phyloP scores from a whole-genome alignment of 257 asterid species.

The Penstemon barbatus region DNA sequence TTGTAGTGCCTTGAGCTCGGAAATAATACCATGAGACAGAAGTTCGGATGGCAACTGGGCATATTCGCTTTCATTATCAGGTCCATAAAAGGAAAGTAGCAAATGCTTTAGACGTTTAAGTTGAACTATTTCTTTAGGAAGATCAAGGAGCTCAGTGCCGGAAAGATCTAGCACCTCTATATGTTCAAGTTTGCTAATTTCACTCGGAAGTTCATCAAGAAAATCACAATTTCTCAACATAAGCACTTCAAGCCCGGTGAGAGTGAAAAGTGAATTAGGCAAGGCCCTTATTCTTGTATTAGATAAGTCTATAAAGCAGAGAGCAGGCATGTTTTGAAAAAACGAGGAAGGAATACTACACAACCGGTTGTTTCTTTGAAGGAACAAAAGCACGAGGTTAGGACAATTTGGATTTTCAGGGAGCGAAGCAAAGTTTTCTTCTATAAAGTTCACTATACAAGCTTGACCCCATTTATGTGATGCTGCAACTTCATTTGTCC shows the following conservation, averaged over 20 bases:
- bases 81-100: conserved; percentile 34
- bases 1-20: conserved; percentile 28
- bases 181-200: conserved; percentile 7
- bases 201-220: conserved; percentile 21
- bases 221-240: conserved; percentile 27
- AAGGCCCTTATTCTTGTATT: conserved; percentile 29
- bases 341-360: conserved; percentile 25
- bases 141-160: conserved; percentile 31
- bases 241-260: conserved; percentile 29
- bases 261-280: conserved; percentile 31
- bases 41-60: conserved; percentile 15
- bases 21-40: conserved; percentile 23
- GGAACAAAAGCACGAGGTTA: conserved; percentile 24
- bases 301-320: conserved; percentile 35
- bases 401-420: conserved; percentile 16
- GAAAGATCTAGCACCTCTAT: conserved; percentile 35
- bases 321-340: conserved; percentile 23
- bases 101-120: conserved; percentile 26
- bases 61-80: conserved; percentile 32
- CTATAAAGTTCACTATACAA: conserved; percentile 19
- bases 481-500: too few relatives aligned
- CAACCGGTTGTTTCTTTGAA: conserved; percentile 33
- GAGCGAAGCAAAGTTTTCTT: conserved; percentile 21
- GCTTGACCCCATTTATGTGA: too few relatives aligned
- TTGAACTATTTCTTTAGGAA: conserved; percentile 29